These are phyloP conservation scores for Pythium periplocum DNA, from an alignment of 352 stramenopile species.

Conservation along the genomic window DNA sequence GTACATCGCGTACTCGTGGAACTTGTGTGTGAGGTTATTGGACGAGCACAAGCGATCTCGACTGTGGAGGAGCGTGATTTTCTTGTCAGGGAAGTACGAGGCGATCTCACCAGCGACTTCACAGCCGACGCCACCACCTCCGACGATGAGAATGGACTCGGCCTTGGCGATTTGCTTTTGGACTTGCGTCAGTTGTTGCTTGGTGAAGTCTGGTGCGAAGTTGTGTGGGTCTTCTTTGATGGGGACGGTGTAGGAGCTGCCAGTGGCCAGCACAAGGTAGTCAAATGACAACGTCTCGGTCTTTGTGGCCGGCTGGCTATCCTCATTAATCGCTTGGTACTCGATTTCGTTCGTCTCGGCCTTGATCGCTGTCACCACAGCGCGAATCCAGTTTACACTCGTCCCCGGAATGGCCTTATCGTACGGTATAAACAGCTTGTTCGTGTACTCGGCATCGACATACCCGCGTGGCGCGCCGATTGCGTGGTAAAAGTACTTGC, in stretches of 20 bases:
- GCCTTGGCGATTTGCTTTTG: conserved; percentile 24
- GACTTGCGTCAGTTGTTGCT: conserved; percentile 24
- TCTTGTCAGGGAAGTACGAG: conserved; percentile 42
- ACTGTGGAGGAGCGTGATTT: conserved; percentile 40
- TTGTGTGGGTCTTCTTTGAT: conserved; percentile 7
- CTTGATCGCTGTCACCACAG: conserved; percentile 20
- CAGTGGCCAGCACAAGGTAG: conserved; percentile 16
- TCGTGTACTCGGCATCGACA: conserved; percentile 24
- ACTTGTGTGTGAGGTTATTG: conserved; percentile 39
- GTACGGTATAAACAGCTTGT: conserved; percentile 36
- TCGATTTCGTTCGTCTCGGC: conserved; percentile 16
- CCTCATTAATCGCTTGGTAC: conserved; percentile 17
- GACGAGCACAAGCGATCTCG: conserved; percentile 23
- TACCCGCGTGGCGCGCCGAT: conserved; percentile 29
- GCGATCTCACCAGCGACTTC: conserved; percentile 59
- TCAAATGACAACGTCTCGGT: conserved; percentile 16
- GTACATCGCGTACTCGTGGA: conserved; percentile 22
- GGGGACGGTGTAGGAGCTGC: conserved; percentile 12
- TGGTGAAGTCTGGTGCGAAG: conserved; percentile 5
- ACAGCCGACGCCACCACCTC: conserved; percentile 40
- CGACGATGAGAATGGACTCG: conserved; percentile 37
- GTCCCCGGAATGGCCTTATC: conserved; percentile 22
- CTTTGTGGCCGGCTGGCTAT: conserved; percentile 10
- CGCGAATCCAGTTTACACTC: conserved; percentile 22
- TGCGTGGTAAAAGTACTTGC: conserved; percentile 30